These are phyloP conservation scores for Beauveria scarabaeidicola DNA, from an alignment of 2,329 filamentous ascomycete genomes.

Conservation along the genomic window DNA sequence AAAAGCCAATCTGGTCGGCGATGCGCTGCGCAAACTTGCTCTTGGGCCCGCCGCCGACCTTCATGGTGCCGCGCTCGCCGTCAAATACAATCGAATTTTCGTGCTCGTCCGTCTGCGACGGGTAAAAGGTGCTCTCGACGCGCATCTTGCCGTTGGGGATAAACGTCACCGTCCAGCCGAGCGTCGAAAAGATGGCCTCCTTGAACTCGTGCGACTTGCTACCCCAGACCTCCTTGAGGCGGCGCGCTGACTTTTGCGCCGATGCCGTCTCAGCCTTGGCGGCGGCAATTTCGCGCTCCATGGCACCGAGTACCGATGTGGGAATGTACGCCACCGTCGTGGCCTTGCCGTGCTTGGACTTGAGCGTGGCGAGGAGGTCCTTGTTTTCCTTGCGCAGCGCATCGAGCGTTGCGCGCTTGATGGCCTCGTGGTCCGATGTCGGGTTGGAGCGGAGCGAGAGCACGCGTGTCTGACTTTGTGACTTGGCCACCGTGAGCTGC, in stretches of 20 bases:
- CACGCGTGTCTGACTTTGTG: constrained; percentile 68
- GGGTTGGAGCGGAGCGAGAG: constrained; percentile 88
- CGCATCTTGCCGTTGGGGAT: constrained; percentile 95
- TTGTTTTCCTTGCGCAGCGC: constrained; percentile 76
- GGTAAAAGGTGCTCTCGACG: constrained; percentile 78
- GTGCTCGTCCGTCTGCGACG: constrained; percentile 58
- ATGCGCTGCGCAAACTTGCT: constrained; percentile 83
- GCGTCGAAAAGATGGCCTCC: constrained; percentile 81
- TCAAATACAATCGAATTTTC: constrained; percentile 77
- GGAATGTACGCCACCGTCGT: constrained; percentile 59
- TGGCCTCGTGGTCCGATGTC: constrained; percentile 72
- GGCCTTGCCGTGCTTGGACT: constrained; percentile 29
- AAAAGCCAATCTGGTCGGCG: constrained; percentile 80
- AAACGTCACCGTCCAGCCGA: constrained; percentile 93
- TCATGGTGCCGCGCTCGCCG: constrained; percentile 94
- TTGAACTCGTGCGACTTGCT: constrained; percentile 91
- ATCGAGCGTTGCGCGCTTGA: constrained; percentile 72
- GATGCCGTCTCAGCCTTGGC: constrained; percentile 60
- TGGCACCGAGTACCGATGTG: constrained; percentile 63
- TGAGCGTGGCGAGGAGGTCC: constrained; percentile 68
- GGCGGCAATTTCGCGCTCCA: constrained; percentile 66
- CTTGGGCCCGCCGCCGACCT: constrained; percentile 82
- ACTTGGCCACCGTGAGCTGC: constrained; percentile 59
- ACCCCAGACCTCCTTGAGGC: constrained; percentile 87
- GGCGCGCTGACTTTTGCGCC: constrained; percentile 72